A percentile compares a stretch with the other conserved stretches of the same genome.
These are phyloP conservation scores for Brassica incana DNA, from an alignment of 345 rosid genomes.

Conservation along the genomic window DNA sequence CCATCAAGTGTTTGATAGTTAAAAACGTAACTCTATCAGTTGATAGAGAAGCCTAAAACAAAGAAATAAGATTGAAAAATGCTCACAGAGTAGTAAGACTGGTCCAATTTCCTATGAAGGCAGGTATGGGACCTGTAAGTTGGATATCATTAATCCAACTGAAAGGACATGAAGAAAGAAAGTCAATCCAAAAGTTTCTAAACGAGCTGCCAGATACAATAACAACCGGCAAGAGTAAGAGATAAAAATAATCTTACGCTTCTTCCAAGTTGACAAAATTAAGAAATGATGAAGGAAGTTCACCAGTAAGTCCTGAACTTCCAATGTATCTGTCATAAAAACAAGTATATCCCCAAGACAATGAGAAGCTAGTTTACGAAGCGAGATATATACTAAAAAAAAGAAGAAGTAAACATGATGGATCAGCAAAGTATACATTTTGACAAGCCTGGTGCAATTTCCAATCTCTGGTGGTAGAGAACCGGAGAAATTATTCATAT, in stretches of 20 bases:
- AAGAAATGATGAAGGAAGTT: conserved; percentile 53
- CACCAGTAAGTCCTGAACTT: conserved; percentile 59
- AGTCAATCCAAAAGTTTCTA: conserved; percentile 21
- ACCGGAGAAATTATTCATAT: conserved; percentile 40
- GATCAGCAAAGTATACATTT: conserved; percentile 29
- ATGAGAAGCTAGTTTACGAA: not conserved
- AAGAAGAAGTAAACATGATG: not conserved
- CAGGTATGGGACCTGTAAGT: conserved; percentile 68
- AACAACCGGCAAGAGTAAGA: not conserved
- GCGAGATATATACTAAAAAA: not conserved
- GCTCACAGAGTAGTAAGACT: conserved; percentile 53
- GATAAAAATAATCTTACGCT: conserved; percentile 41
- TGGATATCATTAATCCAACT: conserved; percentile 66
- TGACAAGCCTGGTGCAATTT: conserved; percentile 26
- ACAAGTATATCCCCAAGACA: not conserved
- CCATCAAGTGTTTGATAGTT: not conserved
- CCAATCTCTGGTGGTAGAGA: conserved; percentile 44
- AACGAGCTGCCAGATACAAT: conserved; percentile 2
- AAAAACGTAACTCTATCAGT: not conserved
- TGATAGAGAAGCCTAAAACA: conserved; percentile 1
- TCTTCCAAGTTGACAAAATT: conserved; percentile 39
- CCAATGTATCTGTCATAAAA: conserved; percentile 47
- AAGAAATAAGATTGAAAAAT: not conserved
- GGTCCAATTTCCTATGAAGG: conserved; percentile 67
- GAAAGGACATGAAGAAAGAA: conserved; percentile 18